Evolutionary conservation across 495 filamentous ascomycete species (phyloP).

Genomic region (Cercophora samala): DNA sequence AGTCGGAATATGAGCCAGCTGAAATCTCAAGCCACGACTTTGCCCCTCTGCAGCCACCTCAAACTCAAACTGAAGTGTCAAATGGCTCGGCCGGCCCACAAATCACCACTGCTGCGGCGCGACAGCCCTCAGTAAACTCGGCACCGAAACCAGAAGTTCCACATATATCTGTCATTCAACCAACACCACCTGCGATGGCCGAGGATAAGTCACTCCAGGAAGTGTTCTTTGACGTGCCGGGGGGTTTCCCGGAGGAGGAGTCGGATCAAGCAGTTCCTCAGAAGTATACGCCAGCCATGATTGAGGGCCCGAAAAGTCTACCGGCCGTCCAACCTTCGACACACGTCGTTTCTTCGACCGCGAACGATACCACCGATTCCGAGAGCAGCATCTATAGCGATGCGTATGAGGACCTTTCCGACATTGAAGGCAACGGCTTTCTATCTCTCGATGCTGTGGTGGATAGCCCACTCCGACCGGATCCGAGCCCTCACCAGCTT

Average conservation of each 20-base stretch:
- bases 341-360: neutral
- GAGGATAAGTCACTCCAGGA: slow-evolving; percentile 17
- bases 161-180: slow-evolving; percentile 38
- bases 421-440: slow-evolving; percentile 70
- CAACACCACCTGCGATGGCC: slow-evolving; percentile 32
- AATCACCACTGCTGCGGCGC: neutral
- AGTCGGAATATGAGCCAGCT: slow-evolving; percentile 18
- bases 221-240: slow-evolving; percentile 41
- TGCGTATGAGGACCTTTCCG: slow-evolving; percentile 72
- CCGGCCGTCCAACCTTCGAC: neutral
- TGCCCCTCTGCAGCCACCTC: neutral
- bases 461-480: slow-evolving; percentile 49
- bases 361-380: slow-evolving; percentile 32
- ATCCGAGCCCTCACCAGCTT: slow-evolving; percentile 3
- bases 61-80: neutral
- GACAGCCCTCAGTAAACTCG: slow-evolving; percentile 5
- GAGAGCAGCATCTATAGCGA: slow-evolving; percentile 76
- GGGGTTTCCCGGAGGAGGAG: slow-evolving; percentile 43
- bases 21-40: slow-evolving; percentile 2
- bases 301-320: neutral
- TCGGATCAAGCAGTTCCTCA: slow-evolving; percentile 22
- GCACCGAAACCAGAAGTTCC: slow-evolving; percentile 26
- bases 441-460: slow-evolving; percentile 82
- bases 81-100: neutral
- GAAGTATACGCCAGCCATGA: neutral